A percentile compares a stretch with the other conserved stretches of the same genome.
Conservation (phyloP, 2,329 filamentous ascomycete species). For the Tolypocladium ovalisporum region DNA sequence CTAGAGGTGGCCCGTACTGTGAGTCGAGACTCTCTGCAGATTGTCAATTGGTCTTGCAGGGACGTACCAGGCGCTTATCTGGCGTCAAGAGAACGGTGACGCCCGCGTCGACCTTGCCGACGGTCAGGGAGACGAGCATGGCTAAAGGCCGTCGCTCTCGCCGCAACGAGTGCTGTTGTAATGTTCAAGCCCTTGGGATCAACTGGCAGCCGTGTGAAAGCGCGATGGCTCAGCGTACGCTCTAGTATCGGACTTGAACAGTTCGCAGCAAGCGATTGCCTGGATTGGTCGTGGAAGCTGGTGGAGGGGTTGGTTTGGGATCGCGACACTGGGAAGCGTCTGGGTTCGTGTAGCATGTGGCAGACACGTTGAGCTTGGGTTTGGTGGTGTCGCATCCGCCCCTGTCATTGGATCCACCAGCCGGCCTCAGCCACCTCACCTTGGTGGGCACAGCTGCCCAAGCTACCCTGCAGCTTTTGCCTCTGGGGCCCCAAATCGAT, state of each 20-base stretch:
- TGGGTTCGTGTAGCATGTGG: background rate
- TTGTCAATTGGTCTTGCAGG: background rate
- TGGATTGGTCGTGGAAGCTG: background rate
- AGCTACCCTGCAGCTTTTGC: background rate
- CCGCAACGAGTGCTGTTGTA: background rate
- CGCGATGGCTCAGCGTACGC: background rate
- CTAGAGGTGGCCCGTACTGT: constrained; percentile 33
- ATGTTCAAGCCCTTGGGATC: background rate
- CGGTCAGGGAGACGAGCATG: constrained; percentile 95
- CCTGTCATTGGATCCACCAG: background rate
- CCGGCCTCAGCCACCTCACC: background rate
- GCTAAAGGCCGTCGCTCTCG: constrained; percentile 2
- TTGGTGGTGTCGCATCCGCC: background rate
- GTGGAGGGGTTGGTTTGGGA: background rate
- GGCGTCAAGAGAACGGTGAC: constrained; percentile 94
- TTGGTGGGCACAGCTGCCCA: background rate
- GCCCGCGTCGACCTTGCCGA: constrained; percentile 98
- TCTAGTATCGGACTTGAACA: background rate
- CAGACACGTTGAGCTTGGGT: background rate
- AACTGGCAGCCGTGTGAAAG: background rate
- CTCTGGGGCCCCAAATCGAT: too few species aligned
- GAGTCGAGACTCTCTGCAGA: background rate
- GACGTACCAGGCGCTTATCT: constrained; percentile 82
- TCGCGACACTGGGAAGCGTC: background rate
- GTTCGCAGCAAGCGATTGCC: background rate